These are phyloP conservation scores for Hygrophila difformis DNA, from an alignment of 257 asterid species.

Conservation along the genomic window DNA sequence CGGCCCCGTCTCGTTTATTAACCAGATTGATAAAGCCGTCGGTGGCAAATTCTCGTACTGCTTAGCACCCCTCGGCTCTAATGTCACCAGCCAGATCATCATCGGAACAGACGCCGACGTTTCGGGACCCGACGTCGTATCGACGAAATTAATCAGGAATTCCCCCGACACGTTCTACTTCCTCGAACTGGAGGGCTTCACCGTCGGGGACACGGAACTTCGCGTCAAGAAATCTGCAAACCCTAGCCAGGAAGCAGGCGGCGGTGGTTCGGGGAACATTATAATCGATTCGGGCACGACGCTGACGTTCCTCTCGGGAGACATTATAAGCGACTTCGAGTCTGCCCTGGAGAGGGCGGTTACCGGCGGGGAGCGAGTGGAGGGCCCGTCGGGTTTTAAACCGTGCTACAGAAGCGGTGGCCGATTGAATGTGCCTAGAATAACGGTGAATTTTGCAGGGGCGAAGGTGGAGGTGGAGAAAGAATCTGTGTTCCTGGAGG, in stretches of 20 bases:
- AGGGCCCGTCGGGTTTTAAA: background rate
- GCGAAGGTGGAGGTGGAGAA: conserved; percentile 29
- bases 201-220: conserved; percentile 20
- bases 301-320: conserved; percentile 16
- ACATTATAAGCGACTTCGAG: conserved; percentile 12
- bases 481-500: conserved; percentile 21
- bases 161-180: conserved; percentile 25
- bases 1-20: conserved; percentile 33
- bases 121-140: conserved; percentile 19
- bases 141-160: conserved; percentile 24
- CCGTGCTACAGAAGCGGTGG: conserved; percentile 22
- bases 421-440: background rate
- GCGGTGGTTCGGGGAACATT: conserved; percentile 21
- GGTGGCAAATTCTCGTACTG: conserved; percentile 44
- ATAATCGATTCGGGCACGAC: conserved; percentile 49
- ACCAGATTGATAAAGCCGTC: conserved; percentile 21
- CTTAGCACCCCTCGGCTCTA: conserved; percentile 13
- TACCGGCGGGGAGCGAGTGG: conserved; percentile 3
- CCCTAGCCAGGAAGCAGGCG: background rate
- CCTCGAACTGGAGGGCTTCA: conserved; percentile 29
- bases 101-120: conserved; percentile 32
- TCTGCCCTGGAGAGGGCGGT: background rate
- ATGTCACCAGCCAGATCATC: conserved; percentile 29
- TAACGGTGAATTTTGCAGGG: conserved; percentile 28
- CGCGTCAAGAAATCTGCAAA: background rate